These are phyloP conservation scores for Solanum hybrid DNA, from an alignment of 305 asterid genomes.

Conservation along the genomic window DNA sequence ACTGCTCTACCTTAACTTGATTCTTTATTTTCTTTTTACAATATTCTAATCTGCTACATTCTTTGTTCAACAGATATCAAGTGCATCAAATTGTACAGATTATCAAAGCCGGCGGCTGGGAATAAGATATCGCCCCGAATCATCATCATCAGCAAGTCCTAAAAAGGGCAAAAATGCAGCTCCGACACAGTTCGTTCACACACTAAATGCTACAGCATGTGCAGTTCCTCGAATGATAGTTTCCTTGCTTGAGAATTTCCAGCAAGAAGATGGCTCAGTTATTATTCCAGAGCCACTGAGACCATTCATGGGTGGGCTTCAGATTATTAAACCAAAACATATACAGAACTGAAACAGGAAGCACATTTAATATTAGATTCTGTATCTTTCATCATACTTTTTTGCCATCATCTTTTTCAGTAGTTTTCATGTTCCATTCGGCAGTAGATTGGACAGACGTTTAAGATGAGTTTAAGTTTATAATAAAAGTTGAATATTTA, in stretches of 20 bases:
- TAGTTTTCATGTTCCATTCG: neutral
- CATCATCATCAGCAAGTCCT: constrained; percentile 21
- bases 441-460: neutral
- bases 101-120: constrained; percentile 92
- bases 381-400: neutral
- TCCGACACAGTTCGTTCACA: constrained; percentile 78
- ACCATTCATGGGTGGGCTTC: constrained; percentile 88
- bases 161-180: constrained; percentile 56
- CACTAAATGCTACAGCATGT: constrained; percentile 91
- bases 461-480: neutral
- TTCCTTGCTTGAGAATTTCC: constrained; percentile 87
- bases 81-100: constrained; percentile 96
- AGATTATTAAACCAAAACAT: constrained; percentile 36
- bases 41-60: neutral
- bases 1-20: neutral
- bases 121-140: constrained; percentile 75
- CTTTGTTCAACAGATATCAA: constrained; percentile 61
- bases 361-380: neutral
- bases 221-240: constrained; percentile 94
- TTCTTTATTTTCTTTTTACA: neutral
- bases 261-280: constrained; percentile 89
- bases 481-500: neutral
- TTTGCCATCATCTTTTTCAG: neutral
- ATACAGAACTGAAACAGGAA: constrained; percentile 5
- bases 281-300: constrained; percentile 63